Conservation (phyloP, 2,329 filamentous ascomycete genomes). For the Leptographium radiaticola region DNA sequence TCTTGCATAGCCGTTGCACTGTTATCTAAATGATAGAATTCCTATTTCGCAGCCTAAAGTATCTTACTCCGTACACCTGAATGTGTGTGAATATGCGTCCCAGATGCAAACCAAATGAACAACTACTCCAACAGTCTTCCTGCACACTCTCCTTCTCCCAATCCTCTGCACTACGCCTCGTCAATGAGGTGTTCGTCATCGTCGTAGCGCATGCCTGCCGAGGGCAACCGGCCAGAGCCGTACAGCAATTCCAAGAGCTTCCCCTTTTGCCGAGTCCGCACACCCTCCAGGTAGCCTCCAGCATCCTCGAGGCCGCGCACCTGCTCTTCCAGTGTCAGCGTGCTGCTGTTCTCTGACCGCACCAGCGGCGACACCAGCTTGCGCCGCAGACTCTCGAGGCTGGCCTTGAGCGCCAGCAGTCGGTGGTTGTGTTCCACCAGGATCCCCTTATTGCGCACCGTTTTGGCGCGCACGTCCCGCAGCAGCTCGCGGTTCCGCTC, state of each 20-base stretch:
- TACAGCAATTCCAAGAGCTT: conserved; percentile 74
- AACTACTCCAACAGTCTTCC: background rate
- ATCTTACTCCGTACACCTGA: background rate
- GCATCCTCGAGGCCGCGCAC: conserved; percentile 71
- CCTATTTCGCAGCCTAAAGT: background rate
- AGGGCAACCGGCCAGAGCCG: conserved; percentile 27
- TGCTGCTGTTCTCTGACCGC: conserved; percentile 52
- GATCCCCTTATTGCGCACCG: conserved; percentile 75
- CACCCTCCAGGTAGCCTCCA: conserved; percentile 60
- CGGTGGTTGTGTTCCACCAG: conserved; percentile 78
- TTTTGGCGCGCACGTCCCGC: conserved; percentile 65
- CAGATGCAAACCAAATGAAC: background rate
- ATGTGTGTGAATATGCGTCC: background rate
- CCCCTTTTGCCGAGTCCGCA: conserved; percentile 68
- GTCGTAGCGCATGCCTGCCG: background rate
- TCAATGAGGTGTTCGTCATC: background rate
- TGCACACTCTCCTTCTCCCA: background rate
- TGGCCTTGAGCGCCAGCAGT: conserved; percentile 71
- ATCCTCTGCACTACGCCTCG: background rate
- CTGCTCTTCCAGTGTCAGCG: conserved; percentile 70
- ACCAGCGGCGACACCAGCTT: conserved; percentile 80
- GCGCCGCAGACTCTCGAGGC: conserved; percentile 69
- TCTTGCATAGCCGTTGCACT: background rate
- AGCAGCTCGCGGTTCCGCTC: conserved; percentile 79
- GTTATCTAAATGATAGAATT: background rate